Evolutionary conservation across 2,329 filamentous ascomycete species (phyloP).

Genomic region (Microsporum canis): DNA sequence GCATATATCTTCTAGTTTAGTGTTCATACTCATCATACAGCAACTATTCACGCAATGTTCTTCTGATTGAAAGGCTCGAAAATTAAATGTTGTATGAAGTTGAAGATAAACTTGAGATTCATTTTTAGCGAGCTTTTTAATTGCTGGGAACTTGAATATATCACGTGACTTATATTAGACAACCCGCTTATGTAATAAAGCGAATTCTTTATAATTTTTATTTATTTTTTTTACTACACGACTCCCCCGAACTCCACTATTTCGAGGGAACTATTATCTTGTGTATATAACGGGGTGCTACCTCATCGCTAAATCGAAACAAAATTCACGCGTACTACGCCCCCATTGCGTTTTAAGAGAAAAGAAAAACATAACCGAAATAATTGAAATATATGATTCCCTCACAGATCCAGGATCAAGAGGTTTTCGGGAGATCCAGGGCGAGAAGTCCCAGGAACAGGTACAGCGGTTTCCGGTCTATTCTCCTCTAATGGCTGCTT

Average conservation of each 20-base stretch:
- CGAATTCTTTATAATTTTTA: not conserved
- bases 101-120: not conserved
- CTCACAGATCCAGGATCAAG: constrained; percentile 4
- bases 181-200: not conserved
- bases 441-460: not conserved
- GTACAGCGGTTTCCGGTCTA: not conserved
- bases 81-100: not conserved
- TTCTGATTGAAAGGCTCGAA: not conserved
- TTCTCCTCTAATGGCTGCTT: not conserved
- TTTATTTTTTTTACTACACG: not conserved
- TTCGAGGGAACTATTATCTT: not conserved
- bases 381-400: not conserved
- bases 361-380: not conserved
- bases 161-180: not conserved
- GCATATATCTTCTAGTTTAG: not conserved
- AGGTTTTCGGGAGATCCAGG: constrained; percentile 1
- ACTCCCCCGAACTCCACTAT: not conserved
- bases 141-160: not conserved
- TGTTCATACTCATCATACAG: not conserved
- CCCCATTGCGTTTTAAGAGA: not conserved
- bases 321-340: not conserved
- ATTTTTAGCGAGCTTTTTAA: not conserved
- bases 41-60: not conserved
- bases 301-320: not conserved
- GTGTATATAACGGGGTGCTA: not conserved